Evolutionary conservation across 192 early-diverging fungal genomes (phyloP).

Genomic region (Backusella tarrabulga): DNA sequence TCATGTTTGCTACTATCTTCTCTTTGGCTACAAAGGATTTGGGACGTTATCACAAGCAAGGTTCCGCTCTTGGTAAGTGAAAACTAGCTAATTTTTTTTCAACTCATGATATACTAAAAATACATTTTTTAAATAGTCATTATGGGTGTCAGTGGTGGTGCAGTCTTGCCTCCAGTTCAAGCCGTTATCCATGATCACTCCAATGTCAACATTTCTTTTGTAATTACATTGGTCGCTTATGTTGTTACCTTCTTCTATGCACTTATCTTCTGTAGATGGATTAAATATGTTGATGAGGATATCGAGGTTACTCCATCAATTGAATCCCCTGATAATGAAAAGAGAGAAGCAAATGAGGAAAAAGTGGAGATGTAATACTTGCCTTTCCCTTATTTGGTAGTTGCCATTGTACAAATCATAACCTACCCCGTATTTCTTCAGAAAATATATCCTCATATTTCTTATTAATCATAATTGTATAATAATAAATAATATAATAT

Average conservation of each 20-base stretch:
- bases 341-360: not conserved
- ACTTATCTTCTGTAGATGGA: conserved; percentile 12
- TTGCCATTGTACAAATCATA: not conserved
- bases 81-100: not conserved
- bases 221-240: conserved; percentile 18
- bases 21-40: conserved; percentile 29
- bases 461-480: not conserved
- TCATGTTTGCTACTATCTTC: conserved; percentile 37
- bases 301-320: not conserved
- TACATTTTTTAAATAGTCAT: conserved; percentile 14
- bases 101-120: not conserved
- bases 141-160: conserved; percentile 32
- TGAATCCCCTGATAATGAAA: not conserved
- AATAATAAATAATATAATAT: not conserved
- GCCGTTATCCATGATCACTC: conserved; percentile 21
- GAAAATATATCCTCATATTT: not conserved
- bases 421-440: not conserved
- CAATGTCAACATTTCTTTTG: conserved; percentile 20
- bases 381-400: not conserved
- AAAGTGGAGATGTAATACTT: not conserved
- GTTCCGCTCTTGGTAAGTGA: conserved; percentile 21
- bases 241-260: conserved; percentile 23
- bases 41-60: conserved; percentile 29
- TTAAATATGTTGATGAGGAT: conserved; percentile 20
- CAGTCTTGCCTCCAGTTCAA: conserved; percentile 27